These are phyloP conservation scores for Chrysopogon serrulatus DNA, from an alignment of 176 grass and related monocot species.

Conservation along the genomic window DNA sequence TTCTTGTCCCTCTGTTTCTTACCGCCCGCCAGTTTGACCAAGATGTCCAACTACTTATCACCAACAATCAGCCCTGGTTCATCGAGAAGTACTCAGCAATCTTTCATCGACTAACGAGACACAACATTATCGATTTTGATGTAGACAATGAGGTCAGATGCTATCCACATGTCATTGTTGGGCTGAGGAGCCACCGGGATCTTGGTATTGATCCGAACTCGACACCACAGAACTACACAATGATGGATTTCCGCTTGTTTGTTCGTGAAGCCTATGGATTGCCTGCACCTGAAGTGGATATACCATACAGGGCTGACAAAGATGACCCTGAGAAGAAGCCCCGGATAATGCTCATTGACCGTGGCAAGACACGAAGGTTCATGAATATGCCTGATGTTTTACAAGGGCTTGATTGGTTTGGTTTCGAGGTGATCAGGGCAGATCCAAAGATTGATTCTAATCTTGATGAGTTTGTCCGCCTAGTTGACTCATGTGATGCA, in stretches of 20 bases:
- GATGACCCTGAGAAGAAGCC: constrained; percentile 54
- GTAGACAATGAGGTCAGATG: constrained; percentile 46
- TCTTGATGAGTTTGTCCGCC: constrained; percentile 33
- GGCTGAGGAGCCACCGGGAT: constrained; percentile 60
- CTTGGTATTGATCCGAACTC: constrained; percentile 41
- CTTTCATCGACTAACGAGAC: constrained; percentile 29
- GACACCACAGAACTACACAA: constrained; percentile 47
- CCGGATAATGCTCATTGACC: constrained; percentile 57
- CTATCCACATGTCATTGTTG: constrained; percentile 59
- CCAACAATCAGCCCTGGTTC: constrained; percentile 55
- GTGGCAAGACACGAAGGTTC: constrained; percentile 46
- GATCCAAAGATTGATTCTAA: constrained; percentile 27
- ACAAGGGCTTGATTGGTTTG: constrained; percentile 44
- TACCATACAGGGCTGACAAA: constrained; percentile 35
- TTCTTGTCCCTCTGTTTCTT: constrained; percentile 67
- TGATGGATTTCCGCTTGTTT: constrained; percentile 66
- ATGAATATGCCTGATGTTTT: constrained; percentile 38
- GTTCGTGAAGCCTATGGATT: constrained; percentile 46
- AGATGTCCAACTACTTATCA: constrained; percentile 55
- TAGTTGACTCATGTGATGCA: constrained; percentile 55
- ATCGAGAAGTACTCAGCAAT: constrained; percentile 52
- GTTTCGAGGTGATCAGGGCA: constrained; percentile 54
- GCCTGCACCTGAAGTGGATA: constrained; percentile 22
- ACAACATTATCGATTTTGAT: constrained; percentile 47
- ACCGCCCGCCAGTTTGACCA: constrained; percentile 46